Evolutionary conservation across 352 stramenopile genomes (phyloP).

Genomic region (Phytophthora boehmeriae): DNA sequence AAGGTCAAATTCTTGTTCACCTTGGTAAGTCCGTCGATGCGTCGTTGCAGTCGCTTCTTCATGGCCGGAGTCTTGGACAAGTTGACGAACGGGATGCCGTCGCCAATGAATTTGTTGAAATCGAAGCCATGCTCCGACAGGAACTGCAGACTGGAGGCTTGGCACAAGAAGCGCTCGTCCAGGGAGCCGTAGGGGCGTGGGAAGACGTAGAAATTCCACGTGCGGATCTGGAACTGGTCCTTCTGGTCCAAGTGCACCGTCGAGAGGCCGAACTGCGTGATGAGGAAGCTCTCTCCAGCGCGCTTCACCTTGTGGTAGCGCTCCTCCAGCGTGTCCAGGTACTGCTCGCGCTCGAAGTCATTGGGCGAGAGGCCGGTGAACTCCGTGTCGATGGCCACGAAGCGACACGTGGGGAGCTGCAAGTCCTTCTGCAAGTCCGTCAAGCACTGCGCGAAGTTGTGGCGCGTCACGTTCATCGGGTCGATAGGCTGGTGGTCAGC

Average conservation of each 20-base stretch:
- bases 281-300: conserved; percentile 78
- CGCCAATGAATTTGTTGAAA: conserved; percentile 87
- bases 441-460: conserved; percentile 76
- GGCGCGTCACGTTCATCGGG: conserved; percentile 83
- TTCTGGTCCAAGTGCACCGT: conserved; percentile 69
- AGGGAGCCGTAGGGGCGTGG: conserved; percentile 62
- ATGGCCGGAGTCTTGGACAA: conserved; percentile 53
- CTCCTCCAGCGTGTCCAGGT: conserved; percentile 78
- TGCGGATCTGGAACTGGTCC: conserved; percentile 67
- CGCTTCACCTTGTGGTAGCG: conserved; percentile 78
- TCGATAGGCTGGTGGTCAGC: neutral
- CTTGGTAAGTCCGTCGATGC: conserved; percentile 64
- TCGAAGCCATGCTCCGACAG: conserved; percentile 86
- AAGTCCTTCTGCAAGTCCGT: conserved; percentile 67
- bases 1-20: conserved; percentile 63
- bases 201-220: conserved; percentile 91
- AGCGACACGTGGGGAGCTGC: conserved; percentile 60
- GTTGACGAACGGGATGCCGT: conserved; percentile 84
- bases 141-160: conserved; percentile 83
- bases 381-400: conserved; percentile 86
- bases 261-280: conserved; percentile 85
- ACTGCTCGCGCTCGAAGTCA: conserved; percentile 66
- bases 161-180: conserved; percentile 82
- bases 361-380: conserved; percentile 80
- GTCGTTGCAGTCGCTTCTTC: conserved; percentile 57